Base-by-base conservation (phyloP, 495 filamentous ascomycete species). In the Penicillium angulare region DNA sequence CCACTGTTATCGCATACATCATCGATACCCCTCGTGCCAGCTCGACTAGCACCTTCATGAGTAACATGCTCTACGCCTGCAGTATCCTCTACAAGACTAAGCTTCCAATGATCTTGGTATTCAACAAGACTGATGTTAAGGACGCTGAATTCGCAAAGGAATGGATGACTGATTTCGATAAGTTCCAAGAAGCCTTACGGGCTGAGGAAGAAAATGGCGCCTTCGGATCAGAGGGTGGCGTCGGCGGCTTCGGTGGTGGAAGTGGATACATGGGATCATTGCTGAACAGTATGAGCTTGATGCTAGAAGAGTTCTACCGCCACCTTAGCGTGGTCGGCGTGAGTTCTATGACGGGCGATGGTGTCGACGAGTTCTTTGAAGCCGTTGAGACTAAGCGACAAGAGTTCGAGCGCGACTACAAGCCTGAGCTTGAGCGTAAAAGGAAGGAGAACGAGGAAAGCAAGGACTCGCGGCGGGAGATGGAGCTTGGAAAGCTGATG, bases 111-210 rank as follows among this genome's bases (percentile, higher is more conserved):
- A 93, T 98, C 18, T 68, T 98, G 13, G 93, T 97, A 3, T 97
- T 97, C 76, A 98, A 98, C 73, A 98, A 98, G 75, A 95, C 92
- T 0, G 93, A 98, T 64, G 88, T 93, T 5, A 86, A 93, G 63
- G 88, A 93, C 60, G 89, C 92, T 3, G 79, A 78, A 17, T 96
- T 96, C 59, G 93, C 90, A 7, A 95, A 96, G 74, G 91, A 97
- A 66, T 99, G 93, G 93, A 99, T 99, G 93, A 95, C 91, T 15
- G 92, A 99, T 64, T 97, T 95, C 60, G 92, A 97, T 54, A 84
- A 88, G 12, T 99, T 99, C 69, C 95, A 97, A 67, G 81, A 79
- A 24, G 93, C 93, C 32, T 71, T 99, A 26, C 76, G 82, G 29
- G 67, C 79, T 42, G 92, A 96, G 66, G 89, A 97, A 69, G 84